Conservation (phyloP, 2,329 filamentous ascomycete species). For the Orbilia blumenaviensis region DNA sequence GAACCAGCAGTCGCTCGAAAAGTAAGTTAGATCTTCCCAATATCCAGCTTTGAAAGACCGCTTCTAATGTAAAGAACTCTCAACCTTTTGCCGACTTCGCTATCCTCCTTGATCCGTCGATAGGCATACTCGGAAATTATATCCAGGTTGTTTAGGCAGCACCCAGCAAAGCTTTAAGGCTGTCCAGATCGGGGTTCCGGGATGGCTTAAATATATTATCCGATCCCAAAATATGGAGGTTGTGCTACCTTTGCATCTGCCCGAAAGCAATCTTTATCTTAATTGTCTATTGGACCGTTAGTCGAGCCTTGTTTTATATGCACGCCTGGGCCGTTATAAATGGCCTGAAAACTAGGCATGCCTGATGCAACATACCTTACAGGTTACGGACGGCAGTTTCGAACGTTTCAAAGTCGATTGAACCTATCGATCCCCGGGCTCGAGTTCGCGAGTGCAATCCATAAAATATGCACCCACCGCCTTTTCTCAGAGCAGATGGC, state of each 20-base stretch:
- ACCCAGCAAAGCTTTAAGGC: neutral
- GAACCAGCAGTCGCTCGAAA: too few species aligned
- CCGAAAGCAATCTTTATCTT: neutral
- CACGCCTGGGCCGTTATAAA: conserved; percentile 3
- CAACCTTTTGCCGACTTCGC: neutral
- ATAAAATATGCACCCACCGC: neutral
- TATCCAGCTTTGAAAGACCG: neutral
- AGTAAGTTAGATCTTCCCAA: neutral
- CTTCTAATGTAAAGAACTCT: neutral
- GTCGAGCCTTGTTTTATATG: neutral
- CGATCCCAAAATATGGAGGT: neutral
- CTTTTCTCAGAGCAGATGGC: neutral
- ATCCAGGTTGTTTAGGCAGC: neutral
- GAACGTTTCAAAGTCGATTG: too few species aligned
- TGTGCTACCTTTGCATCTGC: neutral
- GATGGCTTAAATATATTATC: neutral
- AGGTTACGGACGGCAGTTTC: neutral
- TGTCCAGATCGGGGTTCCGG: neutral
- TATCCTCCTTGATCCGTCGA: neutral
- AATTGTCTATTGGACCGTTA: conserved; percentile 10
- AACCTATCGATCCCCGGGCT: neutral
- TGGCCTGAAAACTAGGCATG: conserved; percentile 22
- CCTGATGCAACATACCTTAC: conserved; percentile 14
- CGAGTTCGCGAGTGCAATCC: neutral
- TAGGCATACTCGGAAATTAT: neutral